Evolutionary conservation across 129 eudicot genomes (phyloP).

Genomic region (Tagetes erecta): DNA sequence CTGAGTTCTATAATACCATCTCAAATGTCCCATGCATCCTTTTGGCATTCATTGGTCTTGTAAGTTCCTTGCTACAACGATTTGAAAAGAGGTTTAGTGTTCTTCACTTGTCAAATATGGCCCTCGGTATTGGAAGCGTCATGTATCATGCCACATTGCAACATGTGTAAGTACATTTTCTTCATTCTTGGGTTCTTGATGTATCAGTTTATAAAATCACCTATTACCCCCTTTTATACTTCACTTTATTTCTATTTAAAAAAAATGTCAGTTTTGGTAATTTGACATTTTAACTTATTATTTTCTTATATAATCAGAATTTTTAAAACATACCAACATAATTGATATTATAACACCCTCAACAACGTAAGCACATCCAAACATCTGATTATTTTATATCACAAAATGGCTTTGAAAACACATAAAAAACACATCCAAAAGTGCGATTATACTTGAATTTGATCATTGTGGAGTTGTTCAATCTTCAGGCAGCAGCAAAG

Average conservation of each 20-base stretch:
- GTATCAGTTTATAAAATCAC: background rate
- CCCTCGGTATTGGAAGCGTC: slow-evolving; percentile 54
- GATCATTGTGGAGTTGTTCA: background rate
- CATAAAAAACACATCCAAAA: background rate
- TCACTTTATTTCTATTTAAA: background rate
- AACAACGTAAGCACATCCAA: slow-evolving; percentile 8
- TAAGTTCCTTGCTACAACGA: slow-evolving; percentile 48
- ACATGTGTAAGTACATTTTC: slow-evolving; percentile 41
- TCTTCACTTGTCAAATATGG: slow-evolving; percentile 58
- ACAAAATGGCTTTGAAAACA: background rate
- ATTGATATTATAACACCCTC: background rate
- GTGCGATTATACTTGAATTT: slow-evolving; percentile 6
- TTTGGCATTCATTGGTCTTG: slow-evolving; percentile 51
- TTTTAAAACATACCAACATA: background rate
- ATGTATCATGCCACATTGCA: slow-evolving; percentile 54
- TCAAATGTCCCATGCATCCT: slow-evolving; percentile 56
- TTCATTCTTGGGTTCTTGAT: slow-evolving; percentile 5
- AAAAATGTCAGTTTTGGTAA: background rate
- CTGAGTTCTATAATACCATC: slow-evolving; percentile 51
- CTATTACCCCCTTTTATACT: background rate
- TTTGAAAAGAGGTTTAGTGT: slow-evolving; percentile 58
- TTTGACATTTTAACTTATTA: background rate
- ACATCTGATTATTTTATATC: background rate
- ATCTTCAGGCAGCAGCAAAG: slow-evolving; percentile 49
- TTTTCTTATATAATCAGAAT: background rate